phyloP scores from a whole-genome alignment of 306 rosid species.

The Mimosa pudica region DNA sequence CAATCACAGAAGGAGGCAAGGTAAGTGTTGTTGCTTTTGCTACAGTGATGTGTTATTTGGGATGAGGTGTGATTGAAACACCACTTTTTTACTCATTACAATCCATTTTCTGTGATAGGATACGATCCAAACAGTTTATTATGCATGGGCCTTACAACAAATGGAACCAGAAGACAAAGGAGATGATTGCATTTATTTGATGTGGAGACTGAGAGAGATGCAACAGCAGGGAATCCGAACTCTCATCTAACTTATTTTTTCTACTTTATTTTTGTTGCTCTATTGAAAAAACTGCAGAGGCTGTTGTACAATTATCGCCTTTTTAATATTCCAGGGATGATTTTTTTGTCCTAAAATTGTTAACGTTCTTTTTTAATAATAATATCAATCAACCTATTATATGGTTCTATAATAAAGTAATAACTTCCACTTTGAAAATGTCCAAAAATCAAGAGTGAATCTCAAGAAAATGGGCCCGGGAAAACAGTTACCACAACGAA shows the following conservation, averaged over 20 bases:
- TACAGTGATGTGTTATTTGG: background rate
- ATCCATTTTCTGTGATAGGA: slow-evolving; percentile 47
- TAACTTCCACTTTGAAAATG: background rate
- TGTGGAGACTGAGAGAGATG: slow-evolving; percentile 91
- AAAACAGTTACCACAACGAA: too few relatives aligned
- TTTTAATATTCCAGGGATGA: background rate
- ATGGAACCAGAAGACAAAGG: slow-evolving; percentile 73
- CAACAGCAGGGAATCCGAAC: slow-evolving; percentile 74
- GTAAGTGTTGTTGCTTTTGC: slow-evolving; percentile 38
- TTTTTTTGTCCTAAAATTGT: slow-evolving; percentile 11
- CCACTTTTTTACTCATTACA: slow-evolving; percentile 1
- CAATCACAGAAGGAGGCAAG: slow-evolving; percentile 89
- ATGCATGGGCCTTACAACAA: slow-evolving; percentile 88
- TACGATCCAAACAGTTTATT: slow-evolving; percentile 79
- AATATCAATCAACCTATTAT: background rate
- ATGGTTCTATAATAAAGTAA: background rate
- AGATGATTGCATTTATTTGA: slow-evolving; percentile 63
- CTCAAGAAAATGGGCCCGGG: too few relatives aligned
- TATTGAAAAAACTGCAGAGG: slow-evolving; percentile 10
- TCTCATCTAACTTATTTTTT: slow-evolving; percentile 56
- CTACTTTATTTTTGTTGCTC: background rate
- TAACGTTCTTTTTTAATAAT: background rate
- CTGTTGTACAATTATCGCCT: slow-evolving; percentile 43
- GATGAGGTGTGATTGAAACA: slow-evolving; percentile 12
- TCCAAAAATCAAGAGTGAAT: too few relatives aligned